Percentiles rank a stretch among this genome's conserved stretches.
Conservation (phyloP, 2,329 filamentous ascomycete species). For the Apiospora koreana region DNA sequence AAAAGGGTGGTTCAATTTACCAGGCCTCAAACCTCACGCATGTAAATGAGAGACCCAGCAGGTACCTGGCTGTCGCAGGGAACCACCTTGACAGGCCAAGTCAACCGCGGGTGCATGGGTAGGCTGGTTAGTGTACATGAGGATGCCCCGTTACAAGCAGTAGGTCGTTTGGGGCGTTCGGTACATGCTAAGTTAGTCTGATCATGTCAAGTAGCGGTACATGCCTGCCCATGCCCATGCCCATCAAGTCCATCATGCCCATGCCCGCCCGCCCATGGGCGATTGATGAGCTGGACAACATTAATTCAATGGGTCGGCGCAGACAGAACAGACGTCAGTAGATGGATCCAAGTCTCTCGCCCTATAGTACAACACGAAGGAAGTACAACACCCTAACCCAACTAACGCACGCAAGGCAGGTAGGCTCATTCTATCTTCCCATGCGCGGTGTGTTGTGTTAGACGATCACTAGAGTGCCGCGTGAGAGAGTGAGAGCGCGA, state of each 20-base stretch:
- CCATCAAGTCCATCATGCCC: too few species aligned
- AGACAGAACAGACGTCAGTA: conserved; percentile 3
- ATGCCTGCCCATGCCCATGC: neutral
- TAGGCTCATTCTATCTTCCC: neutral
- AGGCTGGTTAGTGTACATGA: conserved; percentile 2
- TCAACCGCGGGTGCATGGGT: conserved; percentile 10
- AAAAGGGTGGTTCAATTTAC: conserved; percentile 18
- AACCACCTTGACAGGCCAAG: conserved; percentile 13
- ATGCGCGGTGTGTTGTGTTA: neutral
- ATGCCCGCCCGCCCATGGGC: too few species aligned
- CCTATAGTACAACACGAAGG: neutral
- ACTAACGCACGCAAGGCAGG: neutral
- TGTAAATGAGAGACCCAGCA: conserved; percentile 17
- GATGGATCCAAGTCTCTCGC: neutral
- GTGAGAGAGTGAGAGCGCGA: neutral
- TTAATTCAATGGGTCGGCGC: conserved; percentile 3
- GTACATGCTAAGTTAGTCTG: conserved; percentile 8
- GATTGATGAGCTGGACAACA: neutral
- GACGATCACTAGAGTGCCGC: neutral
- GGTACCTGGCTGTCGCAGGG: conserved; percentile 12
- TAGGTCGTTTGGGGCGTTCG: conserved; percentile 1
- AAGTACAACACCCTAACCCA: neutral
- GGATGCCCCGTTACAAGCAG: neutral
- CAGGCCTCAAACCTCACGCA: conserved; percentile 16
- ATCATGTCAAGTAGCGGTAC: neutral